A percentile compares a stretch with the other conserved stretches of the same genome.
Conservation (phyloP, 371 early-diverging fungal species). For the Cokeromyces recurvatus region DNA sequence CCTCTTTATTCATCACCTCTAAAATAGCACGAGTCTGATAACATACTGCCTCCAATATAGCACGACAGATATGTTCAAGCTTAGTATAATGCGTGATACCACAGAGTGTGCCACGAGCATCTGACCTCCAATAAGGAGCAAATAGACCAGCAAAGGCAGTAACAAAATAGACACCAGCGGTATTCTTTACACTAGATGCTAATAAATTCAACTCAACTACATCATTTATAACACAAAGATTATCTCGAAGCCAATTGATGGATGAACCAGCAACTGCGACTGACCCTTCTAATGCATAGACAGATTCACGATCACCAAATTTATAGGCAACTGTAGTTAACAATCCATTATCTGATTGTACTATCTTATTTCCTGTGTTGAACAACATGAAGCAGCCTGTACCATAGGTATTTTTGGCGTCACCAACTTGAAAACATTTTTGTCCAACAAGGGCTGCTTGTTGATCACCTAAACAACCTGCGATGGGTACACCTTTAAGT, state of each 20-base stretch:
- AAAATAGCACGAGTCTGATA: constrained; percentile 89
- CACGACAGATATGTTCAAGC: constrained; percentile 82
- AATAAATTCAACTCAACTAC: constrained; percentile 65
- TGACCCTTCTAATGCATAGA: constrained; percentile 94
- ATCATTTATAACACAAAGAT: constrained; percentile 69
- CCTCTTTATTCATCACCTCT: constrained; percentile 88
- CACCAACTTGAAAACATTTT: constrained; percentile 66
- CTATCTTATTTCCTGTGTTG: constrained; percentile 81
- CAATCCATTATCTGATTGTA: constrained; percentile 79
- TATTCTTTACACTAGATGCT: constrained; percentile 58
- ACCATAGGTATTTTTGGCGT: constrained; percentile 94
- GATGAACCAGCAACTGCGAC: constrained; percentile 93
- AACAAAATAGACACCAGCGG: constrained; percentile 93
- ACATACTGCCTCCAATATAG: constrained; percentile 87
- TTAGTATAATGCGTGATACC: constrained; percentile 89
- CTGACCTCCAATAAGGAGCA: constrained; percentile 94
- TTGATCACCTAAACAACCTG: constrained; percentile 94
- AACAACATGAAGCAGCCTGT: constrained; percentile 96
- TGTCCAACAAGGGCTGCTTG: constrained; percentile 97
- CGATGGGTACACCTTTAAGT: constrained; percentile 64
- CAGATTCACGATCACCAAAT: constrained; percentile 63
- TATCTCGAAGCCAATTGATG: constrained; percentile 90
- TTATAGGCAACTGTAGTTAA: constrained; percentile 92
- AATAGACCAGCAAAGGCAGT: constrained; percentile 93
- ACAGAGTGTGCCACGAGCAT: constrained; percentile 86